A percentile compares a stretch with the other conserved stretches of the same genome.
phyloP scores from a whole-genome alignment of 2,329 filamentous ascomycete genomes.

The Aspergillus quadrilineatus region DNA sequence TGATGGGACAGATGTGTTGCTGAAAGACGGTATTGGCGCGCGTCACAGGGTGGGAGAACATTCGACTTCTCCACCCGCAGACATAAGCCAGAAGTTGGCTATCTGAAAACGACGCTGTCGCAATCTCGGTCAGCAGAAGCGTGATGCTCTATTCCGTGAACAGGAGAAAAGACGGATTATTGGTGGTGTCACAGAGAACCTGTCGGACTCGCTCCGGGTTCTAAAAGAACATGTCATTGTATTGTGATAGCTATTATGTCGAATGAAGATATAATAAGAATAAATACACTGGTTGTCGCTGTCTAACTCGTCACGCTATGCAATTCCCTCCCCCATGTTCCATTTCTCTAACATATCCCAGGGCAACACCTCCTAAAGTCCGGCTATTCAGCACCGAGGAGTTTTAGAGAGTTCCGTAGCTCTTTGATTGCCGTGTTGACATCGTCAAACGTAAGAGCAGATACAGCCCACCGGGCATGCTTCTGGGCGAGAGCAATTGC shows the following conservation, averaged over 20 bases:
- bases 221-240: background rate
- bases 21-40: background rate
- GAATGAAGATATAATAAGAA: background rate
- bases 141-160: too few species aligned
- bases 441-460: slow-evolving; percentile 94
- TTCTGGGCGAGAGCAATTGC: slow-evolving; percentile 81
- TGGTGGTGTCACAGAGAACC: background rate
- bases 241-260: background rate
- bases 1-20: background rate
- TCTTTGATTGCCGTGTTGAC: slow-evolving; percentile 86
- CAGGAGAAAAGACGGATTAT: background rate
- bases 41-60: too few species aligned
- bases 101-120: too few species aligned
- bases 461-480: slow-evolving; percentile 95
- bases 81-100: too few species aligned
- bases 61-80: too few species aligned
- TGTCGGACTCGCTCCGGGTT: background rate
- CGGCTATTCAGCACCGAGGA: slow-evolving; percentile 62
- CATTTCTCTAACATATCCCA: background rate
- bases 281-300: background rate
- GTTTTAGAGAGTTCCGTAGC: slow-evolving; percentile 69
- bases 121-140: too few species aligned
- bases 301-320: background rate
- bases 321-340: background rate
- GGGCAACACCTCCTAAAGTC: background rate